Evolutionary conservation across 2,329 filamentous ascomycete genomes (phyloP).

Genomic region (Daldinia sp.): DNA sequence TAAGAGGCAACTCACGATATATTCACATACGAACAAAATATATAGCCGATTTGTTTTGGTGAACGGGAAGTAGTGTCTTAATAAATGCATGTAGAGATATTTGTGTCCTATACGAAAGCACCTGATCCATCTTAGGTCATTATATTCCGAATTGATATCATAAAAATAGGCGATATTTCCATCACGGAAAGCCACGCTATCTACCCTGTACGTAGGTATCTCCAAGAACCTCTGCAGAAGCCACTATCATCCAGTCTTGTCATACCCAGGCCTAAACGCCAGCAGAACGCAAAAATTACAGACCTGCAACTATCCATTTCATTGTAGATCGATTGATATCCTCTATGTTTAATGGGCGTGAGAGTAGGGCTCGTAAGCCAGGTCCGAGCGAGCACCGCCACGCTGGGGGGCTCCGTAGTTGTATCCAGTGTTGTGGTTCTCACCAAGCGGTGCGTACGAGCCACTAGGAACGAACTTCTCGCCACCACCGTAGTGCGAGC

Average conservation of each 20-base stretch:
- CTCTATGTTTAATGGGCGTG: constrained; percentile 60
- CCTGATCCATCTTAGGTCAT: background rate
- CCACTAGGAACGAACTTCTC: constrained; percentile 65
- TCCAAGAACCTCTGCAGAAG: constrained; percentile 22
- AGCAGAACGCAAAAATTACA: constrained; percentile 44
- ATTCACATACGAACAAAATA: background rate
- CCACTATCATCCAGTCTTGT: constrained; percentile 41
- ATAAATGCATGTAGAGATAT: background rate
- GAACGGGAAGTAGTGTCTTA: background rate
- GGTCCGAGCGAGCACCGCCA: constrained; percentile 60
- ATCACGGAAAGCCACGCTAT: constrained; percentile 15
- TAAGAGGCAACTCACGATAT: background rate
- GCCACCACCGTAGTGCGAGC: constrained; percentile 52
- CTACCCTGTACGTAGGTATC: constrained; percentile 12
- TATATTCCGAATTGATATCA: constrained; percentile 24
- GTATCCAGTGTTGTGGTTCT: constrained; percentile 52
- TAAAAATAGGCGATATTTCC: constrained; percentile 27
- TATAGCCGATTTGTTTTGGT: background rate
- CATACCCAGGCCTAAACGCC: constrained; percentile 47
- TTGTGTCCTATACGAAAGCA: background rate
- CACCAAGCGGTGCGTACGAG: constrained; percentile 61
- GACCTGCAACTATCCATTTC: constrained; percentile 19
- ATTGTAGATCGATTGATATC: constrained; percentile 23
- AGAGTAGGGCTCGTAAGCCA: constrained; percentile 74
- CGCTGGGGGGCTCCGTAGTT: constrained; percentile 57